Evolutionary conservation across 176 grass and related monocot genomes (phyloP), one percentile per base, ranked within the genome.

Genomic region (Hyparrhenia diplandra): DNA sequence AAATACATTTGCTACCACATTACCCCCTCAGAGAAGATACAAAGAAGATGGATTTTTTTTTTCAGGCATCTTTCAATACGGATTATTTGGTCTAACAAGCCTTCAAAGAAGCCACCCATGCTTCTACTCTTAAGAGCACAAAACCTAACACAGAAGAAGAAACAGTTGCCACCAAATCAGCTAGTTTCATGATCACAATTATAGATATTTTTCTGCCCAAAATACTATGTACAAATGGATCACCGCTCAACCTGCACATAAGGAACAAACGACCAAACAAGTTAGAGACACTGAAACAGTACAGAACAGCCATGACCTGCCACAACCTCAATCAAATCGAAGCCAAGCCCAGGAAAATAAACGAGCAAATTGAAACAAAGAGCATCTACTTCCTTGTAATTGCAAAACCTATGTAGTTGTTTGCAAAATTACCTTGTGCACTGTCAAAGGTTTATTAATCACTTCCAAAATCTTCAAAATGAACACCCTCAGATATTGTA

Each of bases 401-500:
- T 71, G 64, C 36, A 37, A 65, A 59, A 46, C 36, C 8, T 43
- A n/a, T 73, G 46, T 34, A 41, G 72, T 73, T 79, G 40, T 64
- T 75, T 72, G 39, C 5, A 9, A 78, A 76, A 42, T 86, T 88
- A 94, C 89, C 88, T 86, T 70, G 68, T 59, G 78, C 62, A 84
- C 23, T 76, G 39, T 35, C 49, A 86, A 58, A 87, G 47, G 42
- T 36, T 64, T 67, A 73, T 99, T 87, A 91, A 88, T 93, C 90
- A 76, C 88, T 95, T 76, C 79, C 72, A 86, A 99, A 95, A 87
- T 95, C 93, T 71, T 95, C 96, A 81, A 90, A 99, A 84, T 75
- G 93, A 70, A 93, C 84, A 84, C 80, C 93, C 88, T 95, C 96
- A 47, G 93, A 93, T 88, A 99, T 99, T 82, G 96, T 88, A 89